Evolutionary conservation across 495 filamentous ascomycete species (phyloP), one percentile per base, ranked within the genome.

Genomic region (Podospora sp.): DNA sequence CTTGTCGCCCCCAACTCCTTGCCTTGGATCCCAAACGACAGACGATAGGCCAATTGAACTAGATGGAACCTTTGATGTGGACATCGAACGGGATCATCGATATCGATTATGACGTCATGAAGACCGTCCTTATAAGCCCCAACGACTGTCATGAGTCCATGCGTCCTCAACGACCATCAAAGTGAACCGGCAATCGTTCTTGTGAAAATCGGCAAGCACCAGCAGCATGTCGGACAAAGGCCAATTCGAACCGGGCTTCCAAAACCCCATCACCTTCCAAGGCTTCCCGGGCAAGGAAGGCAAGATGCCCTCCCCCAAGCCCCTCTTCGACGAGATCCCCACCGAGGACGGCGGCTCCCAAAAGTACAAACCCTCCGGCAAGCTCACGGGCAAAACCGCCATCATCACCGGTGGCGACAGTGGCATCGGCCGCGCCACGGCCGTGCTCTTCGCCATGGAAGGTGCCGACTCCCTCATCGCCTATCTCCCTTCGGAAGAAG

Each of bases 381-480:
- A 96, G 78, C 84, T 95, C 1, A 71, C 81, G 65, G 89, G 86
- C 67, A 91, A 90, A 76, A 89, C 87, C 24, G 91, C 91, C 24
- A 77, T 95, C 36, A 95, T 95, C 70, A 94, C 91, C 1, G 91
- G 92, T 18, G 92, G 92, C 16, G 92, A 95, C 74, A 90, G 86
- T 6, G 91, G 92, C 18, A 95, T 95, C 71, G 91, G 92, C 18
- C 89, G 91, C 8, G 89, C 92, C 0, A 86, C 89, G 18, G 90
- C 92, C 0, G 87, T 94, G 18, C 81, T 96, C 0, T 94, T 88
- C 65, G 91, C 92, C 21, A 89, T 93, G 87, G 92, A 95, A 76
- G 92, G 92, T 4, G 91, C 92, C 14, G 87, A 90, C 53, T 87
- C 85, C 56, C 79, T 91, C 18, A 93, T 96, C 66, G 85, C 84